Evolutionary conservation across 2,329 filamentous ascomycete genomes (phyloP), one percentile per base, ranked within the genome.

Genomic region (Diplodia corticola): DNA sequence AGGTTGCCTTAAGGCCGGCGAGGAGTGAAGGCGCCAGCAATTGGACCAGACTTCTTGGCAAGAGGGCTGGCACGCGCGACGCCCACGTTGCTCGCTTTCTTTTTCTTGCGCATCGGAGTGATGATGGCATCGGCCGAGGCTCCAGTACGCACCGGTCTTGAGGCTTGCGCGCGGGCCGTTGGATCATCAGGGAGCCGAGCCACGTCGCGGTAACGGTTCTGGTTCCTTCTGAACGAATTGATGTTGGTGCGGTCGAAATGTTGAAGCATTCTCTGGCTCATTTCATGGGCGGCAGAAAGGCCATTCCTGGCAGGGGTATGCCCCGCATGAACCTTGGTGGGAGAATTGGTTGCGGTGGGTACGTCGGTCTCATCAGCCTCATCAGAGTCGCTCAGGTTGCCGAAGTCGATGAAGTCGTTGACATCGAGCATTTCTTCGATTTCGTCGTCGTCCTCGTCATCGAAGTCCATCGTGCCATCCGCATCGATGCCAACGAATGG

Each of bases 391-490:
- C 77, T 75, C 6, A 65, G 72, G 13, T 76, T 75, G 13, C 74
- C 76, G 61, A 78, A 77, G 44, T 78, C 75, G 71, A 78, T 75
- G 64, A 79, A 77, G 63, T 79, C 76, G 57, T 73, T 70, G 48
- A 79, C 75, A 64, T 78, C 73, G 60, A 77, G 70, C 49, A 81
- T 80, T 10, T 83, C 80, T 1, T 81, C 81, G 2, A 84, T 83
- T 3, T 84, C 86, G 33, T 86, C 87, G 7, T 87, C 87, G 37
- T 85, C 83, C 24, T 79, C 82, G 70, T 88, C 85, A 9, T 90
- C 89, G 12, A 87, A 84, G 3, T 84, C 80, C 44, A 80, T 80
- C 54, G 85, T 83, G 63, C 85, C 83, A 68, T 91, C 88, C 13
- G 86, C 76, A 50, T 80, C 79, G 67, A 85, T 79, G 64, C 79